These are phyloP conservation scores for Davidsoniella australis DNA, from an alignment of 2,329 filamentous ascomycete species.

Conservation along the genomic window DNA sequence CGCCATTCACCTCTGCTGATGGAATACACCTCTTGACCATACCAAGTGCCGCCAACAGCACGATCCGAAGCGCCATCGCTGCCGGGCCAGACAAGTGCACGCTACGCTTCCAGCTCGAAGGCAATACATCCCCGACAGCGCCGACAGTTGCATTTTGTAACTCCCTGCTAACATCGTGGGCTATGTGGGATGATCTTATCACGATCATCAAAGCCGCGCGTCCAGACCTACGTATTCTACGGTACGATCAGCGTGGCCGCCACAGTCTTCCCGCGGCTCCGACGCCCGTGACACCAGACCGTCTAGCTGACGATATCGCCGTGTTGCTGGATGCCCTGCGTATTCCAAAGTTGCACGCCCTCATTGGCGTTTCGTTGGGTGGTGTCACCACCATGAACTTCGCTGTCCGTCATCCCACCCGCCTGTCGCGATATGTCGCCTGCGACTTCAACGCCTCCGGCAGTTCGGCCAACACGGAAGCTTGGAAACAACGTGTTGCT, in stretches of 20 bases:
- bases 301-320: conserved; percentile 51
- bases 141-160: conserved; percentile 63
- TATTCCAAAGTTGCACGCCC: conserved; percentile 44
- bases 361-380: conserved; percentile 67
- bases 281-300: conserved; percentile 39
- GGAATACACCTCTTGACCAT: conserved; percentile 22
- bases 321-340: conserved; percentile 51
- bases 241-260: conserved; percentile 63
- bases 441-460: conserved; percentile 66
- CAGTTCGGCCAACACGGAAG: conserved; percentile 55
- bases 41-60: conserved; percentile 38
- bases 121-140: conserved; percentile 45
- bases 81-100: conserved; percentile 39
- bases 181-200: conserved; percentile 69
- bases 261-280: conserved; percentile 30
- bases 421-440: conserved; percentile 45
- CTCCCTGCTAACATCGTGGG: conserved; percentile 59
- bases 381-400: conserved; percentile 63
- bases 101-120: conserved; percentile 61
- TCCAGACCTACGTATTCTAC: conserved; percentile 53
- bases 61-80: conserved; percentile 43
- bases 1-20: conserved; percentile 32
- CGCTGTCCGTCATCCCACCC: conserved; percentile 45
- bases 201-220: conserved; percentile 40
- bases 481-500: conserved; percentile 62